Base-by-base conservation (phyloP, 169 alveolate genomes). In the Perkinsus marinus region DNA sequence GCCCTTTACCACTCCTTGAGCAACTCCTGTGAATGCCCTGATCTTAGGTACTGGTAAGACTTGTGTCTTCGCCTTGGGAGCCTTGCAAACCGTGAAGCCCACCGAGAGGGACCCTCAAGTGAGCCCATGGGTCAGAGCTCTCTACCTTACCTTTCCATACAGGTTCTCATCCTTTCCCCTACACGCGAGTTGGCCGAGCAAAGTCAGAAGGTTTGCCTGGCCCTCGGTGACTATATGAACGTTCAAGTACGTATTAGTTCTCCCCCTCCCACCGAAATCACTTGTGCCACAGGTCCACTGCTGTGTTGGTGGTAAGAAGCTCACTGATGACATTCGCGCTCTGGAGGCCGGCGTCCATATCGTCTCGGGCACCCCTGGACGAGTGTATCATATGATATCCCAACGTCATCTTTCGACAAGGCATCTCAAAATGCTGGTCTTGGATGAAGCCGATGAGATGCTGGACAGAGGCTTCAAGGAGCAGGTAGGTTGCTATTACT, bases 391-490 rank as follows among this genome's bases (percentile, higher is more conserved):
- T 97, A 98, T 98, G 99, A 98, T 98, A 93, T 96, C 97, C 90
- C 97, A 98, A 93, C 96, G 99, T 43, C 98, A 98, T 93, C 96
- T 99, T 92, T 96, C 96, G 93, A 98, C 99, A 30, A 95, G 99
- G 90, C 95, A 97, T 94, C 93, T 99, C 90, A 98, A 98, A 95
- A 97, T 98, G 98, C 95, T 99, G 92, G 96, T 98, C 26, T 95
- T 99, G 43, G 99, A 99, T 92, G 99, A 98, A 93, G 99, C 99
- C 30, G 99, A 99, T 93, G 99, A 98, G 96, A 98, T 98, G 99
- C 95, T 99, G 43, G 97, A 97, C 91, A 95, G 98, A 92, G 99
- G 99, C 39, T 99, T 98, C 95, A 98, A 98, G 95, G 98, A 96
- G 57, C 99, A 98, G 97, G 94, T 96, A 94, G 3, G n/a, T 91